Base-by-base conservation (phyloP, 179 eudicot species). In the Amaranthus tricolor region DNA sequence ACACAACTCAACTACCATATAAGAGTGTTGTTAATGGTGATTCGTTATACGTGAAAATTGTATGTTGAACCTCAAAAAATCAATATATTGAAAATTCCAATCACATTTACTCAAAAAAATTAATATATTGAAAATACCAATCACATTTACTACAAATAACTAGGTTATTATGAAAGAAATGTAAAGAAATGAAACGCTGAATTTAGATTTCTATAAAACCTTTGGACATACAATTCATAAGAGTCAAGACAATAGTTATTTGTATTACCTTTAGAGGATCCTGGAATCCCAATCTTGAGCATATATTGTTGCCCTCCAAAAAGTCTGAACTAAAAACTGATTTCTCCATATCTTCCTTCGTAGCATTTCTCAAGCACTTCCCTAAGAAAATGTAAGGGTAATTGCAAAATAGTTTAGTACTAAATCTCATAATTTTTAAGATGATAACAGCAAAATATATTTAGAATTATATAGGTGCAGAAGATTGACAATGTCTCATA, bases 211-310 rank as follows among this genome's bases (percentile, higher is more conserved):
- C 40, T 31, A 2, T 31, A 31, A 31, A 31, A 31, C 40, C 40
- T 31, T n/a, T n/a, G n/a, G 40, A 31, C 40, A 31, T 31, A 31
- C 40, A 31, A 31, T 31, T 31, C 40, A 31, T 3, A 1, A 31
- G 40, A 31, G 40, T 31, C 40, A 31, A 31, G 40, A 31, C 40
- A 31, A 31, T 62, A 16, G 31, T n/a, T 51, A 48, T 58, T 55
- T 64, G 56, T 49, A 19, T 31, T 80, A 92, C 96, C 96, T 84
- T 83, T 47, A 64, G 72, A 83, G 21, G 16, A 79, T 71, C 58
- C 73, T 64, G 77, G 49, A 67, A 66, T 74, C 79, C 83, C 75
- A 60, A 76, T 71, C 79, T 76, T 77, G 77, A 80, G 74, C 77
- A 51, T 20, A 68, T 61, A 31, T 72, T 62, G 50, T 69, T 72